phyloP scores from a whole-genome alignment of 345 rosid genomes.

The Firmiana major region DNA sequence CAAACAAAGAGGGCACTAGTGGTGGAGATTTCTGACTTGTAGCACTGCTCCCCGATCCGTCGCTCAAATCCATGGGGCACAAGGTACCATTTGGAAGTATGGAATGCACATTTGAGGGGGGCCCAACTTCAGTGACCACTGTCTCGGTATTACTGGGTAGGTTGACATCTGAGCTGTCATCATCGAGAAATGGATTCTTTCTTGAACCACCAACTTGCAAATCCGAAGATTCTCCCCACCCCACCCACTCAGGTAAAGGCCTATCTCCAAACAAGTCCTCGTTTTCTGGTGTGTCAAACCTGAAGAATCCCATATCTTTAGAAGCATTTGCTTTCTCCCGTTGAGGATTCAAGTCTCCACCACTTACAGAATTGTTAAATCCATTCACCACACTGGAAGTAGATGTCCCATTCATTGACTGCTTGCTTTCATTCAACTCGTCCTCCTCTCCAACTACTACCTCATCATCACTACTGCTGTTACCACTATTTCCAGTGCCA shows the following conservation, averaged over 20 bases:
- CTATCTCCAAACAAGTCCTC: conserved; percentile 55
- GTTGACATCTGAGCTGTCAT: conserved; percentile 36
- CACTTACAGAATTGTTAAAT: conserved; percentile 21
- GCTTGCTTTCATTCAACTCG: conserved; percentile 48
- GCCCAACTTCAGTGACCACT: conserved; percentile 29
- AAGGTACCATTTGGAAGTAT: conserved; percentile 55
- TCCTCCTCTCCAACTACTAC: conserved; percentile 81
- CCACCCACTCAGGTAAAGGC: conserved; percentile 79
- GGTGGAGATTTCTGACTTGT: conserved; percentile 37
- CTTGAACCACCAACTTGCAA: conserved; percentile 59
- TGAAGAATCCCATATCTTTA: conserved; percentile 40
- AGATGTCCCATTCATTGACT: conserved; percentile 40
- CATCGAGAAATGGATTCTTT: conserved; percentile 65
- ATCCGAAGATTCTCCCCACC: conserved; percentile 69
- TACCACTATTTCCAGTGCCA: conserved; percentile 51
- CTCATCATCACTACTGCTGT: conserved; percentile 88
- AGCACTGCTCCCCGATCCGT: conserved; percentile 36
- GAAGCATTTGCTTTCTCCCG: conserved; percentile 35
- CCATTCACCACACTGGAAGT: conserved; percentile 43
- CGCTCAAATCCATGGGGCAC: conserved; percentile 34
- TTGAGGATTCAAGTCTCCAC: conserved; percentile 24
- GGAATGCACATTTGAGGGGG: conserved; percentile 37
- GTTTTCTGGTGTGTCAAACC: conserved; percentile 50
- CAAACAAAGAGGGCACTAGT: conserved; percentile 60
- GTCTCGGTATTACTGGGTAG: conserved; percentile 28